These are phyloP conservation scores for Catunica adiposa DNA, from an alignment of 2,329 filamentous ascomycete species.

Conservation along the genomic window DNA sequence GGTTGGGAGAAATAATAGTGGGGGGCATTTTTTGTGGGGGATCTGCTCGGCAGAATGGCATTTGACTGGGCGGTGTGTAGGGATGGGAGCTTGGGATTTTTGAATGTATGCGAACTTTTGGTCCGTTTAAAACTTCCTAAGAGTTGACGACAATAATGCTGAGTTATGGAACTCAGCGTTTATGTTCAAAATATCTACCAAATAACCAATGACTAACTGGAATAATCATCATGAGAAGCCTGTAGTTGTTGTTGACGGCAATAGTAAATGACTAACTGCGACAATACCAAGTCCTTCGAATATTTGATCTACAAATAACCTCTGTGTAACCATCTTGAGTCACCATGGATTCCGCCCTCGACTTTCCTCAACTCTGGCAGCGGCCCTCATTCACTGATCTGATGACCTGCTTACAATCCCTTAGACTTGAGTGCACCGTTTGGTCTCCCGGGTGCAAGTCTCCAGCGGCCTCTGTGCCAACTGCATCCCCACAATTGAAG, in stretches of 20 bases:
- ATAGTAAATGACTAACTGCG: neutral
- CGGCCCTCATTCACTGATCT: constrained; percentile 51
- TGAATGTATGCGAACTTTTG: too few species aligned
- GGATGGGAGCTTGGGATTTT: neutral
- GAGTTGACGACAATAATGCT: too few species aligned
- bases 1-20: neutral
- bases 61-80: neutral
- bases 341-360: constrained; percentile 21
- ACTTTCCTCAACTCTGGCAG: constrained; percentile 71
- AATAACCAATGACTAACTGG: too few species aligned
- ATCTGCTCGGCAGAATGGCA: neutral
- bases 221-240: neutral
- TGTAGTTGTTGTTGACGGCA: too few species aligned
- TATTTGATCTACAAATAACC: too few species aligned
- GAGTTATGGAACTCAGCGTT: too few species aligned
- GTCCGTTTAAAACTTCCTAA: too few species aligned
- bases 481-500: constrained; percentile 22
- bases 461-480: constrained; percentile 7
- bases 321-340: neutral
- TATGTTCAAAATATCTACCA: too few species aligned
- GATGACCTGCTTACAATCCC: constrained; percentile 44
- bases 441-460: constrained; percentile 38
- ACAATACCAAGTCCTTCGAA: too few species aligned
- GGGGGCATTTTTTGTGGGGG: neutral
- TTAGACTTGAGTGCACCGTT: constrained; percentile 50